Evolutionary conservation across 2,329 filamentous ascomycete genomes (phyloP).

Genomic region (Arthrobotrys megalospora): DNA sequence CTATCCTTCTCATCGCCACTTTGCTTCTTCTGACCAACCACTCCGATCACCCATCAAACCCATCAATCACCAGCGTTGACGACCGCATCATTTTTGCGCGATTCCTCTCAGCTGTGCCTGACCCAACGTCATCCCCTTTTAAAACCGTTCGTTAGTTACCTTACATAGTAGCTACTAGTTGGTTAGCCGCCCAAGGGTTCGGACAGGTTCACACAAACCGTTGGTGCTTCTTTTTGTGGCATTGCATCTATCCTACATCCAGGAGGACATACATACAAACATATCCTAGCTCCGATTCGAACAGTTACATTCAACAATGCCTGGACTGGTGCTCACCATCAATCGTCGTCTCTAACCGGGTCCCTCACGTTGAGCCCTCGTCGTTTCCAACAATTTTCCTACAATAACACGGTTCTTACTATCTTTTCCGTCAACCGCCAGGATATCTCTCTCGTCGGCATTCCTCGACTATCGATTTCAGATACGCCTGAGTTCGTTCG

Average conservation of each 20-base stretch:
- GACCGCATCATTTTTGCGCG: conserved; percentile 45
- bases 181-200: conserved; percentile 47
- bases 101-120: conserved; percentile 28
- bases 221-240: conserved; percentile 34
- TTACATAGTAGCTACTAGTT: not conserved
- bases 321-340: conserved; percentile 31
- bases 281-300: not conserved
- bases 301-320: conserved; percentile 32
- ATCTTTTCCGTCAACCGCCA: not conserved
- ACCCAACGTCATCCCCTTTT: conserved; percentile 52
- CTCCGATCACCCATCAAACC: conserved; percentile 5
- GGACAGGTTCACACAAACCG: conserved; percentile 35
- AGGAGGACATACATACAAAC: conserved; percentile 9
- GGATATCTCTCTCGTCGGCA: conserved; percentile 14
- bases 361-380: conserved; percentile 23
- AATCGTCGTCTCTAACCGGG: conserved; percentile 32
- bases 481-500: conserved; percentile 29
- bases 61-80: conserved; percentile 12
- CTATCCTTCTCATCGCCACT: not conserved
- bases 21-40: conserved; percentile 31
- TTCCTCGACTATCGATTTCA: conserved; percentile 56
- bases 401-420: conserved; percentile 2
- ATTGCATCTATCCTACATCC: conserved; percentile 25
- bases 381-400: not conserved
- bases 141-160: conserved; percentile 3